phyloP scores from a whole-genome alignment of 192 early-diverging fungal genomes.

The Coemansia sp. region DNA sequence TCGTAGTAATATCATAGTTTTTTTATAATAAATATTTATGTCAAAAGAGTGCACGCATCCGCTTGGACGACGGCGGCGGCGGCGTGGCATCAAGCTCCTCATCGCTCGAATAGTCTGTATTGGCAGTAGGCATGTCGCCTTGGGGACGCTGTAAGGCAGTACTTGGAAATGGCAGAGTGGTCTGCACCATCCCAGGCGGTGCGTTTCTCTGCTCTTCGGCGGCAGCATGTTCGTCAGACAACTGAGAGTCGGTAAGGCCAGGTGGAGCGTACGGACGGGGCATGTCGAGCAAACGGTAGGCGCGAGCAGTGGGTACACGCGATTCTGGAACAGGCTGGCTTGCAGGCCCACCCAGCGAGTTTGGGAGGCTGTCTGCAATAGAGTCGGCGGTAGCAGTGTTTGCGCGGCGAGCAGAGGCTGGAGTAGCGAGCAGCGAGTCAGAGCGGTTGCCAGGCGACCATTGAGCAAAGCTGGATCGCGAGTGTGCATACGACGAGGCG shows the following conservation, averaged over 20 bases:
- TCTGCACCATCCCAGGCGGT: conserved; percentile 45
- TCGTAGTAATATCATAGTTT: neutral
- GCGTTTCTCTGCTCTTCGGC: conserved; percentile 7
- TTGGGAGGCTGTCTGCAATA: neutral
- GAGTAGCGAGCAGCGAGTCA: conserved; percentile 27
- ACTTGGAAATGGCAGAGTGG: conserved; percentile 30
- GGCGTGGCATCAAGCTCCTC: conserved; percentile 54
- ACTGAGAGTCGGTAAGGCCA: conserved; percentile 44
- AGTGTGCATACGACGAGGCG: neutral
- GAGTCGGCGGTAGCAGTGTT: neutral
- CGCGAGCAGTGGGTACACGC: neutral
- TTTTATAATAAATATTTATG: too few relatives aligned
- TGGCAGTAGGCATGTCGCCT: neutral
- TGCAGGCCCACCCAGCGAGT: neutral
- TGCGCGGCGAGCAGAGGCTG: conserved; percentile 8
- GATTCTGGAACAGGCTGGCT: neutral
- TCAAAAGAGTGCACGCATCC: conserved; percentile 41
- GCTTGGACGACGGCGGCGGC: conserved; percentile 52
- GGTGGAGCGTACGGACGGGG: conserved; percentile 49
- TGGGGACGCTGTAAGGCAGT: neutral
- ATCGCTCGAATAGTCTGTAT: conserved; percentile 35
- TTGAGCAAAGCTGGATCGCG: conserved; percentile 1
- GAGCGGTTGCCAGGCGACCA: conserved; percentile 7
- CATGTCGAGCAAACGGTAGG: conserved; percentile 51
- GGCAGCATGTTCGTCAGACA: conserved; percentile 5